These are phyloP conservation scores for Calonectria montana DNA, from an alignment of 2,329 filamentous ascomycete genomes.

Conservation along the genomic window DNA sequence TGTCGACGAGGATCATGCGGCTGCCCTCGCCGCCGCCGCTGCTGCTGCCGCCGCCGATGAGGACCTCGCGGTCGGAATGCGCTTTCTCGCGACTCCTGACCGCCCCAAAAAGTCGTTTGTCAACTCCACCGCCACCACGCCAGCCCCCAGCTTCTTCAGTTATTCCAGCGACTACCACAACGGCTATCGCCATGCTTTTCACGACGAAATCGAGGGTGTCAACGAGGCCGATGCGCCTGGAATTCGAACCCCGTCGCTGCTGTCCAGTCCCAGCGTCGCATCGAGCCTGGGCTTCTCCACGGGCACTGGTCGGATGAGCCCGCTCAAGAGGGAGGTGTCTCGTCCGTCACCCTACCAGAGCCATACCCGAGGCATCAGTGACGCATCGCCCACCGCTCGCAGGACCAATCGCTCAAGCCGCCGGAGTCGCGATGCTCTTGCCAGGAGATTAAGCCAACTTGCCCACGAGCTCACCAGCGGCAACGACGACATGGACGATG, in stretches of 20 bases:
- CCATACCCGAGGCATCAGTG: slow-evolving; percentile 28
- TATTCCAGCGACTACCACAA: slow-evolving; percentile 37
- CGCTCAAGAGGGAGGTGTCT: slow-evolving; percentile 45
- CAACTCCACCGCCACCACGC: slow-evolving; percentile 33
- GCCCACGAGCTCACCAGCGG: slow-evolving; percentile 51
- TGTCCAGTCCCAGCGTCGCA: slow-evolving; percentile 48
- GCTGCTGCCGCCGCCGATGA: slow-evolving; percentile 36
- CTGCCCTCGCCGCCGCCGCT: slow-evolving; percentile 38
- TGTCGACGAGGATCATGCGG: slow-evolving; percentile 43
- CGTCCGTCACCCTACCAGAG: slow-evolving; percentile 35
- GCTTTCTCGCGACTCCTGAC: slow-evolving; percentile 41
- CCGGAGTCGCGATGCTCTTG: slow-evolving; percentile 53
- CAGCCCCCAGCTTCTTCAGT: slow-evolving; percentile 39
- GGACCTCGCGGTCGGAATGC: slow-evolving; percentile 25
- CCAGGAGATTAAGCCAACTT: slow-evolving; percentile 53
- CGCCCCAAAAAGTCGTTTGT: slow-evolving; percentile 35
- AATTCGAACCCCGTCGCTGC: slow-evolving; percentile 43
- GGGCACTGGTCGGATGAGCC: slow-evolving; percentile 43
- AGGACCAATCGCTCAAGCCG: slow-evolving; percentile 27
- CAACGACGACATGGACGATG: slow-evolving; percentile 50
- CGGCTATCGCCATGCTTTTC: slow-evolving; percentile 40
- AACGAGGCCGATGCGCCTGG: slow-evolving; percentile 36
- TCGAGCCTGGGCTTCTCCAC: slow-evolving; percentile 48
- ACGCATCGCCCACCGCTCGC: slow-evolving; percentile 39
- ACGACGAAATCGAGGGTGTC: slow-evolving; percentile 37